Evolutionary conservation across 441 rosid genomes (phyloP).

Genomic region (Codiaeum variegatum): DNA sequence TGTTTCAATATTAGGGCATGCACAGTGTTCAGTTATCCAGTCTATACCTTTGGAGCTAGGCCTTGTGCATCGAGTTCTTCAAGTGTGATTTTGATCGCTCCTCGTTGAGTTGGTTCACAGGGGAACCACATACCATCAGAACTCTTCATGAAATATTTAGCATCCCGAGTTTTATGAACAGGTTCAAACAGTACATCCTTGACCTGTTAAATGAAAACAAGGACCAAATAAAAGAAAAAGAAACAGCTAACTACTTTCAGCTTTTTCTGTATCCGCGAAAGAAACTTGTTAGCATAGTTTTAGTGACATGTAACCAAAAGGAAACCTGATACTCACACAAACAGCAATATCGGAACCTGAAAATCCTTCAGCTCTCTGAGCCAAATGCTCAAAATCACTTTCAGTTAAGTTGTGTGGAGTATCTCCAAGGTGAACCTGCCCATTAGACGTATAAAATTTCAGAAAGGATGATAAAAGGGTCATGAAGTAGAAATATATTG

Average conservation of each 20-base stretch:
- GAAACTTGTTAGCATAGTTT: not conserved
- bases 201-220: conserved; percentile 43
- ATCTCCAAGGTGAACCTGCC: conserved; percentile 92
- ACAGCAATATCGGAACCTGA: conserved; percentile 95
- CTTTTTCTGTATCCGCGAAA: not conserved
- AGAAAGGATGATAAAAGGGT: conserved; percentile 12
- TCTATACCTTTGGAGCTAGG: conserved; percentile 61
- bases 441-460: conserved; percentile 2
- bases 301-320: not conserved
- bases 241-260: not conserved
- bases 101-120: conserved; percentile 79
- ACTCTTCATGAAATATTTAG: conserved; percentile 65
- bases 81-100: conserved; percentile 80
- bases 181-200: conserved; percentile 96
- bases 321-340: conserved; percentile 60
- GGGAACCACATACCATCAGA: conserved; percentile 76
- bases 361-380: conserved; percentile 71
- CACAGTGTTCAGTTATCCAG: not conserved
- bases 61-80: conserved; percentile 81
- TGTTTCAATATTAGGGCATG: not conserved
- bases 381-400: conserved; percentile 80
- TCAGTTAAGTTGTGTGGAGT: conserved; percentile 84
- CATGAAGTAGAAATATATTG: not conserved
- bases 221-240: conserved; percentile 1
- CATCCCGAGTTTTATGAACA: conserved; percentile 90